Percentiles rank a stretch among this genome's conserved stretches.
These are phyloP conservation scores for Vitis cinerea DNA, from an alignment of 164 flowering plant species.

Conservation along the genomic window DNA sequence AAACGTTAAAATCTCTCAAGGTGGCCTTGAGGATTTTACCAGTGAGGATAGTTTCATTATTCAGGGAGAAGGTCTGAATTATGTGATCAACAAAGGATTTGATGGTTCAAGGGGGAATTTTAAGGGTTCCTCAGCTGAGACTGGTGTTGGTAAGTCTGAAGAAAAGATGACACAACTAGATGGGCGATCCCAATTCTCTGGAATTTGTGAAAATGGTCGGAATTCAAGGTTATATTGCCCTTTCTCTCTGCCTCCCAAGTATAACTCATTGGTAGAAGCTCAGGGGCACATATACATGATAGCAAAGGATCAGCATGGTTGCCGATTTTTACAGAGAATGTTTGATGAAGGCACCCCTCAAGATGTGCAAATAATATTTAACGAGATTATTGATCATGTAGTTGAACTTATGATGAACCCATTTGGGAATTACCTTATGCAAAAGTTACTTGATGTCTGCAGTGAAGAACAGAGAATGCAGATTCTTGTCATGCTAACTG, in stretches of 20 bases:
- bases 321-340: slow-evolving; percentile 63
- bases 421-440: slow-evolving; percentile 90
- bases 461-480: slow-evolving; percentile 66
- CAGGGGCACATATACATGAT: slow-evolving; percentile 47
- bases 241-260: slow-evolving; percentile 23
- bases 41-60: slow-evolving; percentile 52
- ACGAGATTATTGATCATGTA: slow-evolving; percentile 52
- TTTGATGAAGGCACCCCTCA: slow-evolving; percentile 58
- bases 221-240: slow-evolving; percentile 16
- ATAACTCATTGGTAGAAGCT: slow-evolving; percentile 34
- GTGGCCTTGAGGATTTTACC: slow-evolving; percentile 20
- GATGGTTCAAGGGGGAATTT: slow-evolving; percentile 12
- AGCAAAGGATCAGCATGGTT: slow-evolving; percentile 86
- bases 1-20: slow-evolving; percentile 9
- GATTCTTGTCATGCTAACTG: slow-evolving; percentile 48
- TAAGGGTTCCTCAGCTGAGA: slow-evolving; percentile 9
- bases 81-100: slow-evolving; percentile 18
- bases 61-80: slow-evolving; percentile 35
- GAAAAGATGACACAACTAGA: slow-evolving; percentile 27
- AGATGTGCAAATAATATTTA: slow-evolving; percentile 57
- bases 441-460: slow-evolving; percentile 77
- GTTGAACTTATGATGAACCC: slow-evolving; percentile 82
- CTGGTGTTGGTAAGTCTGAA: neutral
- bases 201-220: slow-evolving; percentile 17
- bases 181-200: slow-evolving; percentile 7